Evolutionary conservation across 1,284 basidiomycete genomes (phyloP), one percentile per base, ranked within the genome.

Genomic region (Leccinum pachyderme): DNA sequence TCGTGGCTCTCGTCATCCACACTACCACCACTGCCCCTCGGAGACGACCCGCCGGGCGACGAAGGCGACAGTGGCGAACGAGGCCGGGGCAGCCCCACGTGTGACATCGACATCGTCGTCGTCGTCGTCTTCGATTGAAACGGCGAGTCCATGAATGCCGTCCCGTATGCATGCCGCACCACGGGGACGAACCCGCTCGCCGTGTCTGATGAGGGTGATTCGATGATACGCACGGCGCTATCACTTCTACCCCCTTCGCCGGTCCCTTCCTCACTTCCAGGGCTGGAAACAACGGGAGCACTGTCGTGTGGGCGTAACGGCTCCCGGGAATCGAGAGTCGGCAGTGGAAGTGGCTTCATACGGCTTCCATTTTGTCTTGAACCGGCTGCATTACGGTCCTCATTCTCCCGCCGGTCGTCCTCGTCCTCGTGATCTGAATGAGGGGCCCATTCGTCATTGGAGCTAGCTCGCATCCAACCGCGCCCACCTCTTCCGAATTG

Each of bases 381-480:
- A 39, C 37, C 57, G 4, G 49, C 52, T 46, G 43, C 43, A 24
- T 25, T 24, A 25, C 12, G 11, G 18, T 11, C 9, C 22, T 13
- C 11, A 13, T 39, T 13, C 37, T 18, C 37, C 37, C n/a, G 37
- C 18, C 18, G 18, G 24, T 25, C 41, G 9, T 43, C 41, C 24
- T 25, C 22, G 24, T 27, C 57, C 8, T 53, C 67, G 25, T 32
- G 57, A 58, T 59, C 65, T 24, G 65, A 59, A 49, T 71, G 66
- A 47, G 59, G 52, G 33, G 73, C 73, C 72, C 71, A 74, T 52
- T 76, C 74, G 47, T 75, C 73, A 41, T 66, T 61, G 45, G 70
- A 74, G 33, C 72, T 70, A 47, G 78, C 72, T 52, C 72, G 70
- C 12, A 77, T 66, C 78, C 79, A 80, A 31, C 77, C 76, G 49